Percentiles rank a stretch among this genome's conserved stretches.
Conservation (phyloP, 352 stramenopile species). For the Halophytophthora batemanensis region DNA sequence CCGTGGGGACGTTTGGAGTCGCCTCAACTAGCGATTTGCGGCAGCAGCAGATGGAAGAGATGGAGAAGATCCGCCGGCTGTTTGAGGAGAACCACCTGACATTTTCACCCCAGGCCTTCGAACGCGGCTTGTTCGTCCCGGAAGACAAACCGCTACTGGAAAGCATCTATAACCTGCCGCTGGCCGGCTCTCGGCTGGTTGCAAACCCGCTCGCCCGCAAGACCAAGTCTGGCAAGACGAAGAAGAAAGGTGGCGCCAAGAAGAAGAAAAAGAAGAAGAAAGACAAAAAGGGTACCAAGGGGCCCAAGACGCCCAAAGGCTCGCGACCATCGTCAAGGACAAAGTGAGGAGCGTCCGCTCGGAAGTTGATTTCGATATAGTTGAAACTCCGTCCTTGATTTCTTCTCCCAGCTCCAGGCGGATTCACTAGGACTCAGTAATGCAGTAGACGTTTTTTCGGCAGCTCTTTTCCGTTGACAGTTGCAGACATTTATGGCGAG, state of each 20-base stretch:
- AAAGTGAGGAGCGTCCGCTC: too few species aligned
- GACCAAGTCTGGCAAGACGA: conserved; percentile 18
- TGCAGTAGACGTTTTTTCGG: too few species aligned
- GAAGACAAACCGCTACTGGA: conserved; percentile 52
- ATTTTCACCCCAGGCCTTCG: conserved; percentile 34
- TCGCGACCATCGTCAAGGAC: conserved; percentile 2
- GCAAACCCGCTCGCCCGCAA: conserved; percentile 35
- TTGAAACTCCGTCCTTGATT: background rate
- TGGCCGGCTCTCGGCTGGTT: conserved; percentile 41
- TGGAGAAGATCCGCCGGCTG: conserved; percentile 60
- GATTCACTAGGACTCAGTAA: too few species aligned
- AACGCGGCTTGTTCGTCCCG: conserved; percentile 54
- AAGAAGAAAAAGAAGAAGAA: conserved; percentile 51
- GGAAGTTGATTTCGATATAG: too few species aligned
- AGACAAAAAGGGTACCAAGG: conserved; percentile 31
- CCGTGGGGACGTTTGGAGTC: conserved; percentile 2
- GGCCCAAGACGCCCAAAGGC: conserved; percentile 18
- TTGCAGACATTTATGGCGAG: too few species aligned
- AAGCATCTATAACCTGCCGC: conserved; percentile 49
- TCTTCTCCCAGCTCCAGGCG: too few species aligned
- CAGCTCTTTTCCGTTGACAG: too few species aligned
- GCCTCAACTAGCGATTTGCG: conserved; percentile 54
- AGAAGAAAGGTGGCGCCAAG: conserved; percentile 36
- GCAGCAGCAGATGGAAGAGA: conserved; percentile 45
- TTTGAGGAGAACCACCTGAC: conserved; percentile 55